A percentile compares a stretch with the other conserved stretches of the same genome.
Conservation (phyloP, 106 monocot genomes). For the Dioscorea dumetorum region DNA sequence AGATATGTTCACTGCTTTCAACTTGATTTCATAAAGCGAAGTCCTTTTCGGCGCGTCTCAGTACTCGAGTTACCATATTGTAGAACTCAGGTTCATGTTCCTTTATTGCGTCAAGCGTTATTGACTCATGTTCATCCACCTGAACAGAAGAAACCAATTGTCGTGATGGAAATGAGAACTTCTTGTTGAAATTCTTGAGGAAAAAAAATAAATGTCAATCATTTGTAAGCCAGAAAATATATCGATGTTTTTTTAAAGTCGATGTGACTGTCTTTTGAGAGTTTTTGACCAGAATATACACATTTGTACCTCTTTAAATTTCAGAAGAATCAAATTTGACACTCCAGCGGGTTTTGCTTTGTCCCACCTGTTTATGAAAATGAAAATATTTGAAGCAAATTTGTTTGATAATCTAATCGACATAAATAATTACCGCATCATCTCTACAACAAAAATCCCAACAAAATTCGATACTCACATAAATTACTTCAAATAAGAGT, state of each 20-base stretch:
- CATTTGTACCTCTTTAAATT: constrained; percentile 85
- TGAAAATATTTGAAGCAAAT: neutral
- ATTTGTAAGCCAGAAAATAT: too few species aligned
- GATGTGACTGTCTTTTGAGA: too few species aligned
- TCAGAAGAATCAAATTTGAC: constrained; percentile 87
- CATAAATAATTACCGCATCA: too few species aligned
- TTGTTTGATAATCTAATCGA: neutral
- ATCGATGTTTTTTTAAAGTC: too few species aligned
- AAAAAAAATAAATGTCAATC: too few species aligned
- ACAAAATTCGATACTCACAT: too few species aligned
- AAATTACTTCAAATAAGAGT: too few species aligned
- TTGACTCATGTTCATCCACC: constrained; percentile 7
- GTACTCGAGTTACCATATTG: constrained; percentile 2
- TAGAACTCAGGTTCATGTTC: constrained; percentile 8
- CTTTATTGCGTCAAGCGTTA: constrained; percentile 2
- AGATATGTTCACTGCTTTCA: neutral
- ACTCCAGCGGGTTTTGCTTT: constrained; percentile 65
- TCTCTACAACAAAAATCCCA: too few species aligned
- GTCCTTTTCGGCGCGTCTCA: constrained; percentile 1
- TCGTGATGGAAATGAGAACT: too few species aligned
- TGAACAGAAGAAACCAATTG: neutral
- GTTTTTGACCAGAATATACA: too few species aligned
- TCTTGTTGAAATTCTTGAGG: too few species aligned
- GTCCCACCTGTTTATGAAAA: constrained; percentile 63
- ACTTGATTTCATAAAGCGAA: neutral